Evolutionary conservation across 768 basidiomycete genomes (phyloP).

Genomic region (Amanita polypyramis): DNA sequence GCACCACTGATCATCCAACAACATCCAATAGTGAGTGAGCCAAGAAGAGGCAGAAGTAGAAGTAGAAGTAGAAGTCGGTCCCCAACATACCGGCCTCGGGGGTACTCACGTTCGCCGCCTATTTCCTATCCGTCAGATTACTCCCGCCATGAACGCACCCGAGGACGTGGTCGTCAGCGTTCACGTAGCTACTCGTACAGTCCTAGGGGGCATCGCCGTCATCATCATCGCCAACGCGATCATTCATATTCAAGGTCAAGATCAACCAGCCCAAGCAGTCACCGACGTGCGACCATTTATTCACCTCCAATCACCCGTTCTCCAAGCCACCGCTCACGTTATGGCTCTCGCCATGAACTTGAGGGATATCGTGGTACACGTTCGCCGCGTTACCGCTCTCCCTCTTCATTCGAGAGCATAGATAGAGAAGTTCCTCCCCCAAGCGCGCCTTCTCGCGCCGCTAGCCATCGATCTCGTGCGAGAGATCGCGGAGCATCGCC

Average conservation of each 20-base stretch:
- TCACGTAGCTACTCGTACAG: conserved; percentile 2
- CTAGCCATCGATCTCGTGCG: neutral
- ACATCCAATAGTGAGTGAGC: neutral
- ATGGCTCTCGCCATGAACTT: neutral
- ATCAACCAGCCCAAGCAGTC: conserved; percentile 1
- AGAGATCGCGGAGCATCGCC: neutral
- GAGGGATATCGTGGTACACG: neutral
- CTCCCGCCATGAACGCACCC: neutral
- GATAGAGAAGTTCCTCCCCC: neutral
- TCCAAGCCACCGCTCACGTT: neutral
- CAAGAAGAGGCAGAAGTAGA: neutral
- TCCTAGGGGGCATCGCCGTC: neutral
- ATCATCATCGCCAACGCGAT: neutral
- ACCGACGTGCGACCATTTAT: neutral
- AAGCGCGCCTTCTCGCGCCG: neutral
- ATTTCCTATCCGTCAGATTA: conserved; percentile 5
- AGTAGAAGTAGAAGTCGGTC: conserved; percentile 6
- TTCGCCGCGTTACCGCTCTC: neutral
- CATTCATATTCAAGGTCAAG: neutral
- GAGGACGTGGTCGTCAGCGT: neutral
- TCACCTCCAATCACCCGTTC: conserved; percentile 5
- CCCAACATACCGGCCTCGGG: neutral
- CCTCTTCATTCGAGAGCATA: neutral
- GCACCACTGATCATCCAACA: neutral
- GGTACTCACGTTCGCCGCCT: neutral